phyloP scores from a whole-genome alignment of 306 rosid species.

The Casuarina cunninghamiana region DNA sequence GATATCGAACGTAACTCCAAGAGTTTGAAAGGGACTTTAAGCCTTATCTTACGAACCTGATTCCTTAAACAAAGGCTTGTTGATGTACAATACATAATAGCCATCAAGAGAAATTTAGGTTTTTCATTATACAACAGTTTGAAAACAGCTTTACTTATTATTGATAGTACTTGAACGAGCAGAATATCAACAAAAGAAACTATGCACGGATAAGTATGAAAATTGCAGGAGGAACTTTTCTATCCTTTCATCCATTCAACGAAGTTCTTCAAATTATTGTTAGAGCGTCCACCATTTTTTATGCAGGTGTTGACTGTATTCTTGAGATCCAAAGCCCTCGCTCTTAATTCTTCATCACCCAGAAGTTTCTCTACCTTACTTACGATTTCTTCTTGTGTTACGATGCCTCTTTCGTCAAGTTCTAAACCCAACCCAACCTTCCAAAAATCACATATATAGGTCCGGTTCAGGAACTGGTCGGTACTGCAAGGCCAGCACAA shows the following conservation, averaged over 20 bases:
- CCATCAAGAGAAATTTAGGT: no score
- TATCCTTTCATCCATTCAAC: slow-evolving; percentile 53
- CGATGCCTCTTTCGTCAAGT: slow-evolving; percentile 36
- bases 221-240: background rate
- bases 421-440: background rate
- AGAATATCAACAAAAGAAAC: background rate
- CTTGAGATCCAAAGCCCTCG: slow-evolving; percentile 41
- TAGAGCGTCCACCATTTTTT: slow-evolving; percentile 45
- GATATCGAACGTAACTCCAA: no score
- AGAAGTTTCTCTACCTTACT: slow-evolving; percentile 41
- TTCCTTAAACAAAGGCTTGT: no score
- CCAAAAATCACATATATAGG: slow-evolving; percentile 24
- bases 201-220: background rate
- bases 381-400: slow-evolving; percentile 43
- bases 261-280: slow-evolving; percentile 43
- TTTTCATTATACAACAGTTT: background rate
- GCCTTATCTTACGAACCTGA: no score
- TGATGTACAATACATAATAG: no score
- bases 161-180: background rate
- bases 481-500: slow-evolving; percentile 79
- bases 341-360: background rate
- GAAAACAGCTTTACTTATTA: background rate
- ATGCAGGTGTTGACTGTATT: slow-evolving; percentile 29
- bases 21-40: no score
- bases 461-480: slow-evolving; percentile 59